Evolutionary conservation across 768 basidiomycete species (phyloP).

Genomic region (Kwoniella dejecticola): DNA sequence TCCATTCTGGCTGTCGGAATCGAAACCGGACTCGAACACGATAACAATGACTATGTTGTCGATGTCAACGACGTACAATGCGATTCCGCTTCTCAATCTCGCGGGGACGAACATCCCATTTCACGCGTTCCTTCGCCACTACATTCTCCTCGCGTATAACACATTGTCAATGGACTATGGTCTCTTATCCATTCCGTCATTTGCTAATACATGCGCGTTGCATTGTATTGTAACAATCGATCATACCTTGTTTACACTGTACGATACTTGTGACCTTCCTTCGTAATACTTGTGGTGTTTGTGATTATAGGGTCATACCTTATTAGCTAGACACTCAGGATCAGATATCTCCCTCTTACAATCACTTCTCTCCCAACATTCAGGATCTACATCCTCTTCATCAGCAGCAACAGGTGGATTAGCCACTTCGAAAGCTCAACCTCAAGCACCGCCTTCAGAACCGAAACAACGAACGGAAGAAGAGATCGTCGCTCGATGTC

Average conservation of each 20-base stretch:
- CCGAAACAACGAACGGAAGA: slow-evolving; percentile 62
- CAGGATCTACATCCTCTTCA: slow-evolving; percentile 46
- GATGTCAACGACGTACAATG: not conserved
- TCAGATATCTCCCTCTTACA: slow-evolving; percentile 73
- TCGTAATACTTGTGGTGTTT: too few species aligned
- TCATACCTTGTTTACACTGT: too few species aligned
- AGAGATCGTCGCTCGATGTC: slow-evolving; percentile 68
- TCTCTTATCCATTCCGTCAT: not conserved
- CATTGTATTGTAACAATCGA: too few species aligned
- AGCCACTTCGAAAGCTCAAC: slow-evolving; percentile 42
- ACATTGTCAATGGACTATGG: not conserved
- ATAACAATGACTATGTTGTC: not conserved
- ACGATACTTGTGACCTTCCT: too few species aligned
- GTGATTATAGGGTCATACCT: slow-evolving; percentile 75
- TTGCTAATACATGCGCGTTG: not conserved
- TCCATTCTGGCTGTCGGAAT: slow-evolving; percentile 12
- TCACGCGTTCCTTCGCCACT: slow-evolving; percentile 13
- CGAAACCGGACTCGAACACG: not conserved
- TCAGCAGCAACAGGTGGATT: slow-evolving; percentile 43
- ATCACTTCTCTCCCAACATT: slow-evolving; percentile 65
- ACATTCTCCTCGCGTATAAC: slow-evolving; percentile 5
- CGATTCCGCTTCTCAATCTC: not conserved
- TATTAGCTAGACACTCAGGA: slow-evolving; percentile 75
- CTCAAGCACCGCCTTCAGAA: slow-evolving; percentile 29
- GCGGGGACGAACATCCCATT: not conserved